A percentile compares a stretch with the other conserved stretches of the same genome.
Conservation (phyloP, 1,284 basidiomycete genomes). For the Pisolithus thermaeus region DNA sequence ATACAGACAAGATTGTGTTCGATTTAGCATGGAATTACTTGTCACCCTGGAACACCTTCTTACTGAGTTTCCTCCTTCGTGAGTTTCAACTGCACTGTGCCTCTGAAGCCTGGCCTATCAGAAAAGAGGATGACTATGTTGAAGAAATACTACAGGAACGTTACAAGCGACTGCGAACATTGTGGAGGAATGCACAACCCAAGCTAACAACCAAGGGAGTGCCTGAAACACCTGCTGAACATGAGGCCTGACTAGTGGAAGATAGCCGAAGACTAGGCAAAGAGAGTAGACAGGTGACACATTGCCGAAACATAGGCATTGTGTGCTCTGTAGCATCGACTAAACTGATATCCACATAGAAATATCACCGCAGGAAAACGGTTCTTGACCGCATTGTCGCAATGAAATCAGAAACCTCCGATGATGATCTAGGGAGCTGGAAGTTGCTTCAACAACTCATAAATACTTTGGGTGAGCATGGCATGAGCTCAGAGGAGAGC, state of each 20-base stretch:
- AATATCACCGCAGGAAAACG: conserved; percentile 1
- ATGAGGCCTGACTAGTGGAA: conserved; percentile 1
- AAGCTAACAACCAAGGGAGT: conserved; percentile 1
- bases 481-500: neutral
- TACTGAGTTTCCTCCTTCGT: conserved; percentile 1
- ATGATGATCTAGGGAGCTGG: neutral
- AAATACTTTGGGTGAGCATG: conserved; percentile 1
- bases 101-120: conserved; percentile 1
- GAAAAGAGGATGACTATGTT: conserved; percentile 1
- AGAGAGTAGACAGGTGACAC: neutral
- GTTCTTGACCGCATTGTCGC: neutral
- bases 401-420: neutral
- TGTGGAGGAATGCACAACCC: conserved; percentile 1
- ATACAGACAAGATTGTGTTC: conserved; percentile 9
- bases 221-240: neutral
- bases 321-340: neutral
- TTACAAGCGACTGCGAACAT: conserved; percentile 3
- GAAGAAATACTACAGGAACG: neutral
- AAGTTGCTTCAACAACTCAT: conserved; percentile 3
- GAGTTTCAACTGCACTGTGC: neutral
- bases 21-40: conserved; percentile 32
- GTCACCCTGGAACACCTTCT: conserved; percentile 35
- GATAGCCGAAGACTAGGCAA: neutral
- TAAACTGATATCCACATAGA: conserved; percentile 1
- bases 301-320: neutral